These are phyloP conservation scores for Termitomyces sp. DNA, from an alignment of 768 basidiomycete genomes.

Conservation along the genomic window DNA sequence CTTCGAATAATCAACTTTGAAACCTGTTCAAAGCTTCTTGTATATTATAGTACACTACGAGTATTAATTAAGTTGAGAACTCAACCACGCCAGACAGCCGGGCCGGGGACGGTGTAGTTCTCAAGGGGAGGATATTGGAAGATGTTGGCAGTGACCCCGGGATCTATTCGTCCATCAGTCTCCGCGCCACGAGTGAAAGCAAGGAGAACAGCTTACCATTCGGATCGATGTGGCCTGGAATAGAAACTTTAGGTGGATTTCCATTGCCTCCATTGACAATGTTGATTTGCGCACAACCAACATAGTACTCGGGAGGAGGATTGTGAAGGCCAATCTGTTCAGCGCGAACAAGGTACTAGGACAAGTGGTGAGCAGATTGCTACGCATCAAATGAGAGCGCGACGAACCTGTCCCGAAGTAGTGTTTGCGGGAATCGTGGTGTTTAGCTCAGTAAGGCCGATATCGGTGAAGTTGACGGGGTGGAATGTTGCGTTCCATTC, in stretches of 20 bases:
- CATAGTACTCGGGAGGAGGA: constrained; percentile 36
- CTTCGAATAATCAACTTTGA: not conserved
- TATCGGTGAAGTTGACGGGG: constrained; percentile 22
- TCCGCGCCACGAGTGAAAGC: not conserved
- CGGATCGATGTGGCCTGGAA: constrained; percentile 34
- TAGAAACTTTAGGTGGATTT: constrained; percentile 34
- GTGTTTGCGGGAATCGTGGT: constrained; percentile 29
- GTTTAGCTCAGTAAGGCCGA: constrained; percentile 20
- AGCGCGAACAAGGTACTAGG: constrained; percentile 30
- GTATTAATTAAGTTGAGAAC: not conserved
- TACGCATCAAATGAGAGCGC: not conserved
- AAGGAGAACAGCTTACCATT: constrained; percentile 13
- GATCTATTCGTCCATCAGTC: constrained; percentile 19
- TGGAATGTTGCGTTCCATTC: constrained; percentile 25
- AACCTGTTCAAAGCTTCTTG: not conserved
- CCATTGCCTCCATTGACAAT: constrained; percentile 35
- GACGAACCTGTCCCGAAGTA: constrained; percentile 27
- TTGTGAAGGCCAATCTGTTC: constrained; percentile 39
- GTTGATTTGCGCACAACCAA: constrained; percentile 37
- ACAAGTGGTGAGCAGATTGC: not conserved
- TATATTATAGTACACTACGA: not conserved
- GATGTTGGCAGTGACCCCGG: constrained; percentile 35
- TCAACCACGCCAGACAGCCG: constrained; percentile 18
- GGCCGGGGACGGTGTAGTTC: constrained; percentile 28
- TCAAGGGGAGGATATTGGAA: constrained; percentile 28